phyloP scores from a whole-genome alignment of 305 asterid genomes.

The Fraxinus nigra region DNA sequence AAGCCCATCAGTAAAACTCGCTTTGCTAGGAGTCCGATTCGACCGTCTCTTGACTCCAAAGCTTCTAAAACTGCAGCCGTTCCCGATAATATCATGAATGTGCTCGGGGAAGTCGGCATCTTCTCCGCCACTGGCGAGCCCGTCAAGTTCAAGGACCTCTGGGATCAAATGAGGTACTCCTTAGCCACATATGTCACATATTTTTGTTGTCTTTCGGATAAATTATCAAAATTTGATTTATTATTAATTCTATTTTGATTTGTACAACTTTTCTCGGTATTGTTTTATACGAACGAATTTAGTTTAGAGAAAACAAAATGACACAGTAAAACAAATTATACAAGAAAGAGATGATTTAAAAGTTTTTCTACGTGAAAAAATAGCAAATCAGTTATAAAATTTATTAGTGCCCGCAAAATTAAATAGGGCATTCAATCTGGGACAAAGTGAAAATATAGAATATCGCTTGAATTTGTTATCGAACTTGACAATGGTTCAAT shows the following conservation, averaged over 20 bases:
- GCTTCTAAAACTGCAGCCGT: constrained; percentile 39
- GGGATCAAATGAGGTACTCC: constrained; percentile 73
- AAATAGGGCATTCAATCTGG: not conserved
- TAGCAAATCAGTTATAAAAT: not conserved
- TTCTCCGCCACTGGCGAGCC: constrained; percentile 66
- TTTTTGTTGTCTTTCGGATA: not conserved
- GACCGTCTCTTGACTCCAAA: constrained; percentile 22
- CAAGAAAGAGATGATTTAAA: not conserved
- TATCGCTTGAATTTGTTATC: not conserved
- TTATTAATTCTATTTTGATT: not conserved
- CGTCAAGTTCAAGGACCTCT: constrained; percentile 62
- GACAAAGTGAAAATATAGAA: not conserved
- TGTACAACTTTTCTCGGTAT: not conserved
- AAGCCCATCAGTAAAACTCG: constrained; percentile 17
- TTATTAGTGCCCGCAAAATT: not conserved
- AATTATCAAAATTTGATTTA: not conserved
- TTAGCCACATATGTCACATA: not conserved
- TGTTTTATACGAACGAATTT: not conserved
- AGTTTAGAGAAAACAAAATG: not conserved
- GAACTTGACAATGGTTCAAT: not conserved
- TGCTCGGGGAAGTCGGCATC: constrained; percentile 58
- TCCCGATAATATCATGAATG: constrained; percentile 42
- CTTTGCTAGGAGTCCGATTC: constrained; percentile 12
- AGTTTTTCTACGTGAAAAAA: not conserved
- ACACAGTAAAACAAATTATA: not conserved